These are phyloP conservation scores for Nemania diffusa DNA, from an alignment of 2,329 filamentous ascomycete genomes.

Conservation along the genomic window DNA sequence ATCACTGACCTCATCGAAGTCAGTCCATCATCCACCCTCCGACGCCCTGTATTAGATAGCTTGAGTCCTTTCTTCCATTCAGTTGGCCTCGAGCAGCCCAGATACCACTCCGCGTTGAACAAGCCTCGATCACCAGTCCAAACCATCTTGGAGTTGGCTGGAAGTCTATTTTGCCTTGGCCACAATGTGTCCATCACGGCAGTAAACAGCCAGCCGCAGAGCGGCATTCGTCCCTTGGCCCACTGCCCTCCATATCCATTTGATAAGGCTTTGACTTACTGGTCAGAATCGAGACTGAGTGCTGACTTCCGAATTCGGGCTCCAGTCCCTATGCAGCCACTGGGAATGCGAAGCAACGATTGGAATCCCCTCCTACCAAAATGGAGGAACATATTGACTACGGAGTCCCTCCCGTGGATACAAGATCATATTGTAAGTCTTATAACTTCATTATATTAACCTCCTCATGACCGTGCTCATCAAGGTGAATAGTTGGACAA, in stretches of 20 bases:
- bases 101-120: neutral
- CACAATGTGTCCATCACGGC: neutral
- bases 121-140: neutral
- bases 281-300: neutral
- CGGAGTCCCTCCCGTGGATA: constrained; percentile 50
- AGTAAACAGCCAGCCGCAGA: neutral
- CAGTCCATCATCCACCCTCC: constrained; percentile 25
- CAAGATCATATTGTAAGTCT: constrained; percentile 47
- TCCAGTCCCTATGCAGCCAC: neutral
- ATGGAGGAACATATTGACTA: constrained; percentile 49
- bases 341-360: constrained; percentile 37
- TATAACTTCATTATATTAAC: no score
- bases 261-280: neutral
- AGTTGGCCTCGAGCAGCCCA: neutral
- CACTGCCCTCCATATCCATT: neutral
- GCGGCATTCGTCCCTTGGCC: neutral
- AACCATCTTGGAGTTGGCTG: neutral
- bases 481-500: no score
- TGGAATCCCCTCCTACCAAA: constrained; percentile 41
- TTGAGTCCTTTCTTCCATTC: no score
- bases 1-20: constrained; percentile 21
- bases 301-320: neutral
- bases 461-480: no score
- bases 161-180: neutral
- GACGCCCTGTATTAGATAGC: neutral